Evolutionary conservation across 2,329 filamentous ascomycete species (phyloP).

Genomic region (Colletotrichum caudatum): DNA sequence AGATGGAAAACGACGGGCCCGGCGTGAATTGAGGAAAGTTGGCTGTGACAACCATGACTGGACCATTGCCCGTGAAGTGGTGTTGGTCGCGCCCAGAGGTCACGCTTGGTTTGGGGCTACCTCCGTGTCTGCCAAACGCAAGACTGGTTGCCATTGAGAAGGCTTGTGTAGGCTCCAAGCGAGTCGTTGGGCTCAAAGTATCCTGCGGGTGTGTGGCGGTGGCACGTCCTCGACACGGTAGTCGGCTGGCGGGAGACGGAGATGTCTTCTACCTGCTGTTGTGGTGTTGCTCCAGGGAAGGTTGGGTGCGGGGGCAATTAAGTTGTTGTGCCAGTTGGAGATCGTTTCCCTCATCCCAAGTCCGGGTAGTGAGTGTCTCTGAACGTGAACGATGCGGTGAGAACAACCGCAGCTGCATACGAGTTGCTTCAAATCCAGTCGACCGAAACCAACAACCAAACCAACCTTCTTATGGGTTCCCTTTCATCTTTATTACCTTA

Average conservation of each 20-base stretch:
- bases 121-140: not conserved
- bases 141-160: not conserved
- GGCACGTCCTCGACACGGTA: constrained; percentile 54
- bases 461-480: not conserved
- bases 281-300: not conserved
- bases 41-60: not conserved
- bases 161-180: constrained; percentile 46
- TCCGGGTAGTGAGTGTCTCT: not conserved
- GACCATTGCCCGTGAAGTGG: not conserved
- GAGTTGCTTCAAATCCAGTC: not conserved
- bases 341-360: not conserved
- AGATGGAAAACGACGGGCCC: not conserved
- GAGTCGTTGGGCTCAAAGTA: constrained; percentile 39
- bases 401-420: not conserved
- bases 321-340: not conserved
- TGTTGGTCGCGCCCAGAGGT: not conserved
- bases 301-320: too few relatives aligned
- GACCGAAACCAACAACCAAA: not conserved
- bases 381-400: not conserved
- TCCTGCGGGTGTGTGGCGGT: constrained; percentile 44
- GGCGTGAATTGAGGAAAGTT: not conserved
- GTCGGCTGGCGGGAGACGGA: constrained; percentile 11
- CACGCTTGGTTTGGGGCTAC: not conserved
- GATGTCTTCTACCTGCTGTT: not conserved
- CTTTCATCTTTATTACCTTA: not conserved